A percentile compares a stretch with the other conserved stretches of the same genome.
Evolutionary conservation across 2,329 filamentous ascomycete genomes (phyloP).

Genomic region (Pestalotiopsis sp.): DNA sequence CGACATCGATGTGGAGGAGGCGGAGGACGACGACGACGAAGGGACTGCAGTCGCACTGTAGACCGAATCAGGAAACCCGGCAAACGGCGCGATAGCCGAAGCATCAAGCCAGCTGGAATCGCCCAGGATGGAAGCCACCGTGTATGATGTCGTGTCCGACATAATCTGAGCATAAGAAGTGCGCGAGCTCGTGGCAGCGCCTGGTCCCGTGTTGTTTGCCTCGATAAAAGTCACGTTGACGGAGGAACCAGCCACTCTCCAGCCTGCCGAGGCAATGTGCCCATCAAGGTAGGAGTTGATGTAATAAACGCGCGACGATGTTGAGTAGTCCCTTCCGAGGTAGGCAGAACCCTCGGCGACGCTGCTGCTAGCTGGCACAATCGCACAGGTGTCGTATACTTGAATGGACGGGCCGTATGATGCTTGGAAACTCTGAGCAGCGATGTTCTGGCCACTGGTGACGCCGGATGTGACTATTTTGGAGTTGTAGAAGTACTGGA

Average conservation of each 20-base stretch:
- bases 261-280: conserved; percentile 27
- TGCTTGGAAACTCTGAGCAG: conserved; percentile 27
- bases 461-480: conserved; percentile 21
- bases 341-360: conserved; percentile 25
- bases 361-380: conserved; percentile 14
- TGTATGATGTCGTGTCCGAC: conserved; percentile 18
- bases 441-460: conserved; percentile 27
- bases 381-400: conserved; percentile 17
- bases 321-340: conserved; percentile 29
- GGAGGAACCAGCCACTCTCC: conserved; percentile 25
- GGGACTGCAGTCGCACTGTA: conserved; percentile 18
- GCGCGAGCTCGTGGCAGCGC: conserved; percentile 24
- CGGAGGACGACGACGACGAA: conserved; percentile 8
- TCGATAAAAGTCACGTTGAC: conserved; percentile 30
- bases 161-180: conserved; percentile 22
- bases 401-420: conserved; percentile 22
- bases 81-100: conserved; percentile 28
- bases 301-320: conserved; percentile 24
- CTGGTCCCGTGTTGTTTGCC: conserved; percentile 34
- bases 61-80: conserved; percentile 29
- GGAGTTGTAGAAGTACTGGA: conserved; percentile 16
- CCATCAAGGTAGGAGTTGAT: conserved; percentile 31
- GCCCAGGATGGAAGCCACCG: conserved; percentile 25
- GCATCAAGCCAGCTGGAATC: conserved; percentile 34
- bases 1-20: conserved; percentile 15